Percentiles rank a stretch among this genome's conserved stretches.
phyloP scores from a whole-genome alignment of 106 monocot species.

The Allium sativum region DNA sequence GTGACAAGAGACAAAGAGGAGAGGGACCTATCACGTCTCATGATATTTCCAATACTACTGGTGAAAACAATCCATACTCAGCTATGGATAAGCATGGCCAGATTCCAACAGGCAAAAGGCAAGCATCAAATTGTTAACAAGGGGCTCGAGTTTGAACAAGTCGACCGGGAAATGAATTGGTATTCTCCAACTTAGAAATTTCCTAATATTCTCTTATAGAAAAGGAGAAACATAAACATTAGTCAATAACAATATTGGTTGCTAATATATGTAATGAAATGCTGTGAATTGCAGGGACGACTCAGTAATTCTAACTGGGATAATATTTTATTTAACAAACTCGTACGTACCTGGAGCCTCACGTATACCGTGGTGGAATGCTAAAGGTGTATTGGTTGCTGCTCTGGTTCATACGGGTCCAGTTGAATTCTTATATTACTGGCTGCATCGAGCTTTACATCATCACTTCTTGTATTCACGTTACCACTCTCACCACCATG shows the following conservation, averaged over 20 bases:
- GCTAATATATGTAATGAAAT: not conserved
- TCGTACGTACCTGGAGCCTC: conserved; percentile 11
- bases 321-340: conserved; percentile 32
- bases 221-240: not conserved
- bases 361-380: conserved; percentile 37
- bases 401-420: conserved; percentile 48
- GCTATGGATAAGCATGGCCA: conserved; percentile 48
- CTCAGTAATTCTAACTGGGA: conserved; percentile 49
- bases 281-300: conserved; percentile 99
- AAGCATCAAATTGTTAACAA: conserved; percentile 39
- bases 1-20: conserved; percentile 4
- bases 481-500: conserved; percentile 93
- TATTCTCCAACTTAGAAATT: conserved; percentile 3
- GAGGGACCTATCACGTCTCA: conserved; percentile 1
- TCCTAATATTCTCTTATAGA: no score
- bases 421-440: conserved; percentile 98
- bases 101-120: conserved; percentile 43
- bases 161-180: conserved; percentile 62
- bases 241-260: no score
- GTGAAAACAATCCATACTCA: conserved; percentile 23
- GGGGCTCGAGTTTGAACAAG: conserved; percentile 62
- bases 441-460: conserved; percentile 84
- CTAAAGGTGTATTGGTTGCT: conserved; percentile 34
- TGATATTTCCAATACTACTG: conserved; percentile 13
- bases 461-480: conserved; percentile 92